Percentiles rank a stretch among this genome's conserved stretches.
Evolutionary conservation across 495 filamentous ascomycete species (phyloP).

Genomic region (Penicillium coffeae): DNA sequence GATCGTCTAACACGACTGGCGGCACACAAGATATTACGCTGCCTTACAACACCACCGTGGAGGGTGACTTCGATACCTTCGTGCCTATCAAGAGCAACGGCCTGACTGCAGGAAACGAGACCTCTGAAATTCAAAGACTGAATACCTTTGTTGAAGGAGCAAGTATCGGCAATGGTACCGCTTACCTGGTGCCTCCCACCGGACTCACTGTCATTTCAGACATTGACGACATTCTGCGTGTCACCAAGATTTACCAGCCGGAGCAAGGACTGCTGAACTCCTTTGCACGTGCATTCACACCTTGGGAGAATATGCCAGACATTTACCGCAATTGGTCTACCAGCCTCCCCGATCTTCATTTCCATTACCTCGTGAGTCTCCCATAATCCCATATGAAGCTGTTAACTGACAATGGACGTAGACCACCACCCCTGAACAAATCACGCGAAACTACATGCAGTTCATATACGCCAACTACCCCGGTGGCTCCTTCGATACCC

Average conservation of each 20-base stretch:
- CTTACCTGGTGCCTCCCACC: slow-evolving; percentile 65
- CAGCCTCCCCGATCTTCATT: slow-evolving; percentile 61
- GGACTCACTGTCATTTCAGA: slow-evolving; percentile 70
- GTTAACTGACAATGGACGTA: neutral
- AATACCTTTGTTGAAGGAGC: slow-evolving; percentile 63
- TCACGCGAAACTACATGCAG: slow-evolving; percentile 73
- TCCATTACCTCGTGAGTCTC: slow-evolving; percentile 62
- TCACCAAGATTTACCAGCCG: slow-evolving; percentile 80
- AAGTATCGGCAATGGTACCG: slow-evolving; percentile 65
- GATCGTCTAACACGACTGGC: slow-evolving; percentile 48
- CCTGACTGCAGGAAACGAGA: slow-evolving; percentile 57
- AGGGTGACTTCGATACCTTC: slow-evolving; percentile 72
- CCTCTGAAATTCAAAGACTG: slow-evolving; percentile 56
- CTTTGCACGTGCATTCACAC: slow-evolving; percentile 64
- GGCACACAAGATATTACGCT: slow-evolving; percentile 54
- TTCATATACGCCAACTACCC: slow-evolving; percentile 74
- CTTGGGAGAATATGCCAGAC: slow-evolving; percentile 77
- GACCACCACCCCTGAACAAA: slow-evolving; percentile 77
- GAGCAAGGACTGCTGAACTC: slow-evolving; percentile 70
- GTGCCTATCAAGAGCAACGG: slow-evolving; percentile 48
- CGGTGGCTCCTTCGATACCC: slow-evolving; percentile 68
- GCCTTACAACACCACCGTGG: slow-evolving; percentile 52
- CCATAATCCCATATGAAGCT: neutral
- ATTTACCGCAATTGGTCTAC: slow-evolving; percentile 66
- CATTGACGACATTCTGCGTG: slow-evolving; percentile 74